Conservation (phyloP, 2,329 filamentous ascomycete species). For the Ilyonectria robusta region DNA sequence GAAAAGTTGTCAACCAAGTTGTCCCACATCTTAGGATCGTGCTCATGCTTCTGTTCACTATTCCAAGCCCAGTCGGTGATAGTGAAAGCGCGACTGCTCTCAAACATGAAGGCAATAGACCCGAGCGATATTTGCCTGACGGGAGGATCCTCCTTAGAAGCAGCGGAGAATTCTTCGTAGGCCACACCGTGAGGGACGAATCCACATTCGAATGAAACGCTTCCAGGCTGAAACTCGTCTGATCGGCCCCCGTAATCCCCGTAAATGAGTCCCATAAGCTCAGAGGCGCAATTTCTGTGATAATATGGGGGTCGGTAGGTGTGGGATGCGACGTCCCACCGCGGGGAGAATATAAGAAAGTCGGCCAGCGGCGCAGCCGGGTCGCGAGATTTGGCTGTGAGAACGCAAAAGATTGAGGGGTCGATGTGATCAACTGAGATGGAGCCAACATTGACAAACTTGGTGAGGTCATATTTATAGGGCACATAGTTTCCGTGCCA, state of each 20-base stretch:
- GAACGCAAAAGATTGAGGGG: slow-evolving; percentile 75
- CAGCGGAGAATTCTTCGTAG: slow-evolving; percentile 31
- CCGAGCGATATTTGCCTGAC: slow-evolving; percentile 25
- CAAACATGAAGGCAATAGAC: slow-evolving; percentile 32
- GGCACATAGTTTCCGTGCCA: slow-evolving; percentile 79
- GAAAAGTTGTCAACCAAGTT: slow-evolving; percentile 32
- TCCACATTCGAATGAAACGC: slow-evolving; percentile 35
- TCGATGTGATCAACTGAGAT: slow-evolving; percentile 71
- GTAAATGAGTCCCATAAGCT: slow-evolving; percentile 68
- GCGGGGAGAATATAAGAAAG: slow-evolving; percentile 77
- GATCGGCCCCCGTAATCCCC: slow-evolving; percentile 49
- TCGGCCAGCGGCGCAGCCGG: slow-evolving; percentile 71
- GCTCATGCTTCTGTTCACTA: slow-evolving; percentile 26
- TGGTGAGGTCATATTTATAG: slow-evolving; percentile 69
- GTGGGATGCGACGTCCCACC: slow-evolving; percentile 73
- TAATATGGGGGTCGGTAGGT: slow-evolving; percentile 78
- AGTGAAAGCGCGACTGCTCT: slow-evolving; percentile 30
- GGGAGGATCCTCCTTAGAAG: slow-evolving; percentile 24
- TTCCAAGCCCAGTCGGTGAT: slow-evolving; percentile 33
- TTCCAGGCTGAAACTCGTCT: slow-evolving; percentile 34
- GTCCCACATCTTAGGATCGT: slow-evolving; percentile 35
- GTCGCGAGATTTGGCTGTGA: slow-evolving; percentile 70
- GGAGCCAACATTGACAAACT: slow-evolving; percentile 68
- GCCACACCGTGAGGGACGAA: slow-evolving; percentile 38
- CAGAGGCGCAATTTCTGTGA: slow-evolving; percentile 71